These are phyloP conservation scores for Pouteria glomerata DNA, from an alignment of 148 eudicot species.

Conservation along the genomic window DNA sequence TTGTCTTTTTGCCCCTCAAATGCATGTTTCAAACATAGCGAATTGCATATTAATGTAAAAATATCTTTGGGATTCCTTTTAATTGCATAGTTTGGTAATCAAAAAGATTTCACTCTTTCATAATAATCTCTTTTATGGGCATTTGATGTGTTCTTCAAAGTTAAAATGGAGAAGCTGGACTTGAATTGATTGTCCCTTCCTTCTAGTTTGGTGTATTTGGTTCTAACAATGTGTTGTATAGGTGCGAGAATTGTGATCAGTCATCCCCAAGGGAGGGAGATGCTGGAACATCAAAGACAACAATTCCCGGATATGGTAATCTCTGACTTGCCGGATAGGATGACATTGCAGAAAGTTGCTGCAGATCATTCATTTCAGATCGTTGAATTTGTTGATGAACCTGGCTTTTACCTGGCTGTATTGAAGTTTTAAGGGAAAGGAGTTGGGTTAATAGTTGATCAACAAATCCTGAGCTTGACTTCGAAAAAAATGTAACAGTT, in stretches of 20 bases:
- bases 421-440: slow-evolving; percentile 12
- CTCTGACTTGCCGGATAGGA: slow-evolving; percentile 59
- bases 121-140: not conserved
- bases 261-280: slow-evolving; percentile 66
- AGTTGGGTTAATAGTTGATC: not conserved
- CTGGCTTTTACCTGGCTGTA: slow-evolving; percentile 17
- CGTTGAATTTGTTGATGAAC: slow-evolving; percentile 16
- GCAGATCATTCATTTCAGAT: slow-evolving; percentile 26
- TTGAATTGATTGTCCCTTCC: not conserved
- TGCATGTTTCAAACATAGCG: no score
- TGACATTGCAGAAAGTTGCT: slow-evolving; percentile 45
- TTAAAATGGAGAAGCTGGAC: not conserved
- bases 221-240: slow-evolving; percentile 18
- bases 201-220: not conserved
- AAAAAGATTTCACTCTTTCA: not conserved
- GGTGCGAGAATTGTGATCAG: slow-evolving; percentile 92
- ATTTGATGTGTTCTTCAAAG: not conserved
- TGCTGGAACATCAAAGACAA: slow-evolving; percentile 45
- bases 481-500: no score
- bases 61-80: not conserved
- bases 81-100: not conserved
- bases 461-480: not conserved
- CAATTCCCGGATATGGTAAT: slow-evolving; percentile 58
- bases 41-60: not conserved
- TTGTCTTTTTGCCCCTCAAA: no score